Evolutionary conservation across 2,329 filamentous ascomycete species (phyloP), one percentile per base, ranked within the genome.

Genomic region (Sphaerulina populicola): DNA sequence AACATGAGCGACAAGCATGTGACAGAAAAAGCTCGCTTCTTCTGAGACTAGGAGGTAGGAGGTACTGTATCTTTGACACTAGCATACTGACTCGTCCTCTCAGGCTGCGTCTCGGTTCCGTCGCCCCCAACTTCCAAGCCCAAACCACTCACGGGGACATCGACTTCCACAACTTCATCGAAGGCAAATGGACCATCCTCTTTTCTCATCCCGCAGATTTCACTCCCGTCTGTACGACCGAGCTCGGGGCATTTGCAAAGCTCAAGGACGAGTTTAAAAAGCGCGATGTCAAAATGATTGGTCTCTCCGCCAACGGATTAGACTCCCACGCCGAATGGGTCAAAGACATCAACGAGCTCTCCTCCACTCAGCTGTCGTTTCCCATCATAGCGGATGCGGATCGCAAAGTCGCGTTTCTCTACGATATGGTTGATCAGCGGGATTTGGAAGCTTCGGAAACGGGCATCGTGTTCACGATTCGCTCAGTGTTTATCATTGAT

Each of bases 211-310:
- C 87, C 2, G 85, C 73, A 53, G 90, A 95, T 72, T 95, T 87
- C 77, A 95, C 90, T 1, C 90, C 90, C 49, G 90, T 95, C 54
- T 96, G 90, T 79, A 96, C 90, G 58, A 96, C 89, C 49, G 90
- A 96, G 76, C 84, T 96, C 57, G 90, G 89, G 57, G 89, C 89
- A 54, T 94, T 96, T 65, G 86, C 89, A 62, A 93, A 90, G 74
- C 78, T 95, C 57, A 83, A 88, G 75, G 80, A 82, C 64, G 88
- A 95, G 72, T 95, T 96, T 72, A 79, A 82, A 65, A 88, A 86
- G 77, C 83, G 89, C 57, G 82, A 82, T 58, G 87, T 91, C 64
- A 94, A 95, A 80, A 82, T 95, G 73, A 91, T 95, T 64, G 90
- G 90, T 44, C 78, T 96, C 61, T 74, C 74, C 56, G 89, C 89